phyloP scores from a whole-genome alignment of 2,329 filamentous ascomycete species.

The Dactylellina cionopaga region DNA sequence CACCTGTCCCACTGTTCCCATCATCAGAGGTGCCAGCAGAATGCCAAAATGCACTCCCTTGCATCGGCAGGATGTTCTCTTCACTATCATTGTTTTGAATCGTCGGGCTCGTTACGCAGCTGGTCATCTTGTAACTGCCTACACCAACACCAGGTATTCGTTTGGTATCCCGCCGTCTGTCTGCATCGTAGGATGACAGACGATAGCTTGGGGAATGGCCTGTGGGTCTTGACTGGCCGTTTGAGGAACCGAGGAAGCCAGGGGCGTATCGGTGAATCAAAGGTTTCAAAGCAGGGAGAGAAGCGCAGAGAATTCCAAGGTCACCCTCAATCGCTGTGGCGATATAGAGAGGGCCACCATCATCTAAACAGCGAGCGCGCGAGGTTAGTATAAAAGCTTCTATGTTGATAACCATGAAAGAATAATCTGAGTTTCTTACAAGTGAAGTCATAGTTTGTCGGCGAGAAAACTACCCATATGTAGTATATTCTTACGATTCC shows the following conservation, averaged over 20 bases:
- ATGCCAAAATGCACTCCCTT: conserved; percentile 21
- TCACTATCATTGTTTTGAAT: conserved; percentile 40
- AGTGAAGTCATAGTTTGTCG: conserved; percentile 44
- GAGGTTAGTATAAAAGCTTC: too few relatives aligned
- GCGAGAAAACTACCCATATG: conserved; percentile 43
- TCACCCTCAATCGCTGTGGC: conserved; percentile 50
- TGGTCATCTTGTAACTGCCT: conserved; percentile 36
- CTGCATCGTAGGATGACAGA: conserved; percentile 38
- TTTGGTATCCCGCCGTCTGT: conserved; percentile 33
- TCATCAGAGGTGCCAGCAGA: conserved; percentile 8
- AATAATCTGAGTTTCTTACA: conserved; percentile 35
- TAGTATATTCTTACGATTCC: conserved; percentile 52
- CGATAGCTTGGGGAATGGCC: conserved; percentile 39
- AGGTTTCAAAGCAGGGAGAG: conserved; percentile 47
- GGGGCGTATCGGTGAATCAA: conserved; percentile 42
- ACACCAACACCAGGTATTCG: conserved; percentile 12
- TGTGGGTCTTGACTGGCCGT: conserved; percentile 14
- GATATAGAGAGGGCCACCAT: conserved; percentile 48
- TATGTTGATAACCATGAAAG: neutral
- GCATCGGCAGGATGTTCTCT: conserved; percentile 40
- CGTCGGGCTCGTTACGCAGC: conserved; percentile 20
- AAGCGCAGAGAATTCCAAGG: conserved; percentile 47
- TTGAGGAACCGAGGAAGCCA: conserved; percentile 32
- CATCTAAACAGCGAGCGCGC: neutral
- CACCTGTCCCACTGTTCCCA: neutral